These are phyloP conservation scores for Marvania coccoides DNA, from an alignment of 139 green algal genomes.

Conservation along the genomic window DNA sequence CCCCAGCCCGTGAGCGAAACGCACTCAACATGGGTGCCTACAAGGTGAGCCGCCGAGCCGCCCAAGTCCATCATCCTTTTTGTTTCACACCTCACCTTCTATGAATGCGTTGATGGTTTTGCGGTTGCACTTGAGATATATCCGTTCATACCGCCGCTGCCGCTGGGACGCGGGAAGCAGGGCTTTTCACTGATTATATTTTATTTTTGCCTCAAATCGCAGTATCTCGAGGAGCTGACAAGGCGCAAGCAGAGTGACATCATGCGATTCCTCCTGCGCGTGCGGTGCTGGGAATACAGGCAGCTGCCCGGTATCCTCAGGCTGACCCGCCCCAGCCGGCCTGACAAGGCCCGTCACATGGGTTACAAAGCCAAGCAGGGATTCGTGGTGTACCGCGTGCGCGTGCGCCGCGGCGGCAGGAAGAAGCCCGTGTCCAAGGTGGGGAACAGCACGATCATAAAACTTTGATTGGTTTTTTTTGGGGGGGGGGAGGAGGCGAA, in stretches of 20 bases:
- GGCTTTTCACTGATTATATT: too few species aligned
- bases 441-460: not conserved
- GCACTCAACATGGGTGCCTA: constrained; percentile 50
- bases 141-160: too few species aligned
- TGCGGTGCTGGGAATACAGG: constrained; percentile 99
- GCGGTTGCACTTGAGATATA: too few species aligned
- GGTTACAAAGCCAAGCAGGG: constrained; percentile 98
- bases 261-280: constrained; percentile 94
- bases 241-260: constrained; percentile 99
- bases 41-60: constrained; percentile 23
- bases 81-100: too few species aligned
- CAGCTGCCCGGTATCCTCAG: constrained; percentile 89
- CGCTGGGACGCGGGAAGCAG: too few species aligned
- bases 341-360: constrained; percentile 95
- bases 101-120: too few species aligned
- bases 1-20: too few species aligned
- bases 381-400: constrained; percentile 93
- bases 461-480: not conserved
- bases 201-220: constrained; percentile 19
- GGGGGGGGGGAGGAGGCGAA: not conserved
- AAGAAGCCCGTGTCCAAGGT: constrained; percentile 96
- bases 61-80: not conserved
- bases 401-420: constrained; percentile 90
- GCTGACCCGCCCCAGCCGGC: constrained; percentile 75
- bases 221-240: constrained; percentile 99